These are phyloP conservation scores for Wickerhamomyces sp. DNA, from an alignment of 1,139 yeast species.

Conservation along the genomic window DNA sequence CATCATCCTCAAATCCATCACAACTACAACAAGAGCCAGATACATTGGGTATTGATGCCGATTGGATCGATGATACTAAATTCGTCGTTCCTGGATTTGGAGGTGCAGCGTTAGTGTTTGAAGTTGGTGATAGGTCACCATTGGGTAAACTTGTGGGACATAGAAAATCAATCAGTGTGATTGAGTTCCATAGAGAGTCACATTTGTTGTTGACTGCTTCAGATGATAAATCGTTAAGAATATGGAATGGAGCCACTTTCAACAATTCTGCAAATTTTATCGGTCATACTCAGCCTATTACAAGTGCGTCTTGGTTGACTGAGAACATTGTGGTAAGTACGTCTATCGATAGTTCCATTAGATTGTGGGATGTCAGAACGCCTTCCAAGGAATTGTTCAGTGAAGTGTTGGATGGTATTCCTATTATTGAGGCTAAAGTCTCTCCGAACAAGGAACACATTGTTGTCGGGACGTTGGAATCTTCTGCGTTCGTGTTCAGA, in stretches of 20 bases:
- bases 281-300: constrained; percentile 55
- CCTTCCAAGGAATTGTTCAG: constrained; percentile 35
- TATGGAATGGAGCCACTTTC: constrained; percentile 66
- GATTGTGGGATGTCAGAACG: constrained; percentile 57
- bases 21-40: neutral
- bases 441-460: constrained; percentile 39
- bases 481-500: constrained; percentile 12
- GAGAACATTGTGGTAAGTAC: constrained; percentile 34
- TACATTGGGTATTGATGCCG: constrained; percentile 45
- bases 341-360: constrained; percentile 67
- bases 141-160: constrained; percentile 70
- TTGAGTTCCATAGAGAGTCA: constrained; percentile 46
- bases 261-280: constrained; percentile 37
- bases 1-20: constrained; percentile 1
- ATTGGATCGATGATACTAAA: constrained; percentile 69
- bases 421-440: constrained; percentile 48
- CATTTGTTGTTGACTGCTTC: constrained; percentile 67
- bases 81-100: constrained; percentile 65
- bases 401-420: constrained; percentile 39
- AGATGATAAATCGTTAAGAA: constrained; percentile 65
- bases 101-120: constrained; percentile 54
- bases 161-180: constrained; percentile 49
- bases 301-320: constrained; percentile 50
- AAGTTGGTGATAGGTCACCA: constrained; percentile 45
- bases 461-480: constrained; percentile 20